Evolutionary conservation across 208 protist species (phyloP).

Genomic region (Sergeia podlipaevii): DNA sequence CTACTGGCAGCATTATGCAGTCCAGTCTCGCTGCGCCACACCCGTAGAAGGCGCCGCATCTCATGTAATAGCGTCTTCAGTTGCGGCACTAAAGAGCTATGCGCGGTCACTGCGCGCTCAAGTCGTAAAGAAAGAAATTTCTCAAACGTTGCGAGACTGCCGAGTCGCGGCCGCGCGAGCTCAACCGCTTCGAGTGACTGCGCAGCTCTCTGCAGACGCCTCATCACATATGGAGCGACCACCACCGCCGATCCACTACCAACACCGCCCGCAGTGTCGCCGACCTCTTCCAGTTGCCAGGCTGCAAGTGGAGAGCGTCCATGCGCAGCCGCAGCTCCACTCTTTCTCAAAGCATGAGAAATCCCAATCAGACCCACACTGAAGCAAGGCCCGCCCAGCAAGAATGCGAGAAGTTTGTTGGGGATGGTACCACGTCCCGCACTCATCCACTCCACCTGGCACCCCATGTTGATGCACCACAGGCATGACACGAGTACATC

Average conservation of each 20-base stretch:
- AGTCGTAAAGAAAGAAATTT: constrained; percentile 5
- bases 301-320: constrained; percentile 16
- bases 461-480: constrained; percentile 30
- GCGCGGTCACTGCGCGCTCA: background rate
- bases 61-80: too few relatives aligned
- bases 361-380: too few relatives aligned
- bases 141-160: constrained; percentile 27
- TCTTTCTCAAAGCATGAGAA: too few relatives aligned
- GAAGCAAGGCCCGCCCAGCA: constrained; percentile 38
- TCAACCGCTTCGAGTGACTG: constrained; percentile 4
- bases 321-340: too few relatives aligned
- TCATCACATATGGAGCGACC: constrained; percentile 7
- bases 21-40: too few relatives aligned
- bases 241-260: background rate
- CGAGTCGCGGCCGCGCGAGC: constrained; percentile 23
- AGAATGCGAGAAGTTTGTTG: constrained; percentile 17
- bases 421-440: constrained; percentile 6
- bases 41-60: too few relatives aligned
- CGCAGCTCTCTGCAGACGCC: constrained; percentile 4
- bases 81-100: too few relatives aligned
- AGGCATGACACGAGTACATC: constrained; percentile 33
- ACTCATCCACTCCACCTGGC: constrained; percentile 7
- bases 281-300: constrained; percentile 9
- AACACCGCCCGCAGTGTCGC: constrained; percentile 7
- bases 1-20: too few relatives aligned